Evolutionary conservation across 2,329 filamentous ascomycete genomes (phyloP), one percentile per base, ranked within the genome.

Genomic region (Coniochaeta sp.): DNA sequence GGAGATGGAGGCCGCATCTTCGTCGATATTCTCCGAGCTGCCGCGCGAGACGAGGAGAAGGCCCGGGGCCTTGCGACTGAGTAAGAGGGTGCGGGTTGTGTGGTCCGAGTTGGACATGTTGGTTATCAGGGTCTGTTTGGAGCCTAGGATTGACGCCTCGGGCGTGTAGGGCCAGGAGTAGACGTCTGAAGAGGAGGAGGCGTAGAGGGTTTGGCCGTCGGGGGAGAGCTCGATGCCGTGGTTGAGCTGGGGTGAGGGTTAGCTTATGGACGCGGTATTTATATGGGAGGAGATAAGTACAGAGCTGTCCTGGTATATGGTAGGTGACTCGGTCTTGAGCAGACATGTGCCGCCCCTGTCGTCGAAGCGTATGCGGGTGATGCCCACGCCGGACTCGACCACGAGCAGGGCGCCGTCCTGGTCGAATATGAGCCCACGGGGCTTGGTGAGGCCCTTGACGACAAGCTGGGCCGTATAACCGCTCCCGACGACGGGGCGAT

Each of bases 161-260:
- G 78, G 67, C 61, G 87, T 75, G 63, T 91, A 91, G 26, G 72
- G 63, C 81, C 84, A 90, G 2, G 79, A 70, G 61, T 75, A 85
- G 30, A 87, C 82, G n/a, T 73, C 70, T 47, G 78, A 71, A 5
- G 73, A 62, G 2, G 76, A 78, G 0, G 85, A 88, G 14, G 76
- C 77, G 58, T 79, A 82, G 50, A 83, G 62, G 2, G 73, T 80
- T 33, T 67, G 71, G 50, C 77, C 75, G 62, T 83, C 75, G 4
- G 65, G 61, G 0, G 76, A 78, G 18, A 83, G 60, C 26, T 78
- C 73, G 49, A 83, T 69, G 33, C 77, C 77, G 57, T 83, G 80
- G 58, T 78, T 81, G 16, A 82, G 67, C 74, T 80, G 50, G 7
- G 3, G 3, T 5, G 9, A 3, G 16, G 35, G n/a, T 40, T 7